Evolutionary conservation across 768 basidiomycete species (phyloP), one percentile per base, ranked within the genome.

Genomic region (Collybia sp.): DNA sequence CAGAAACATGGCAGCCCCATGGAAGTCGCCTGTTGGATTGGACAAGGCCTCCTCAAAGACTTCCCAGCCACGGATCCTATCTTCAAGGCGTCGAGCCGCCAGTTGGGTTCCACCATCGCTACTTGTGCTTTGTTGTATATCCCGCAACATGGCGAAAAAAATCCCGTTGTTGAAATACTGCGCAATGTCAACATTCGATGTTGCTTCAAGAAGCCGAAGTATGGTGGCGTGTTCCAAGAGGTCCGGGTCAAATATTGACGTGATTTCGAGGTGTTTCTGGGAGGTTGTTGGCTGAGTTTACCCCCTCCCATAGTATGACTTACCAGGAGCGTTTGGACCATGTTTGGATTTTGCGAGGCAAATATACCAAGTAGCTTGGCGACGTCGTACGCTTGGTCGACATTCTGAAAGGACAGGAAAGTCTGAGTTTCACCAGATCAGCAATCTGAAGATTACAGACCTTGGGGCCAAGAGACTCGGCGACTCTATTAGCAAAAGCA

Each of bases 101-200:
- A 60, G 57, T 43, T 73, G 77, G 1, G 70, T 64, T 15, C 69
- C 58, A 35, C 63, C 67, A 39, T 72, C 70, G 5, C 61, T 51
- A 12, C 61, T 72, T 4, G 69, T 61, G 30, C 63, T 69, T 17
- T 53, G 58, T 34, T 69, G 62, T 5, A 79, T 51, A 4, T 68
- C 59, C 13, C 58, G 52, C 6, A 84, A 60, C 15, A 61, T 58
- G n/a, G 58, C 60, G 3, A 76, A 53, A 48, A 84, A 76, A 31
- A 63, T 63, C 34, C 65, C 62, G 53, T 59, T 46, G 49, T 73
- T 67, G 36, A 89, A 67, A 37, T 73, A 58, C 20, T 70, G 72
- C 0, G 87, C 79, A 45, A 89, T 73, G 46, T 84, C 80, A 0
- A 76, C 67, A 56, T 87, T 88, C 9, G 82, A 65, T 12, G 76